Percentiles rank a stretch among this genome's conserved stretches.
These are phyloP conservation scores for Alternaria longipes DNA, from an alignment of 2,329 filamentous ascomycete genomes.

Conservation along the genomic window DNA sequence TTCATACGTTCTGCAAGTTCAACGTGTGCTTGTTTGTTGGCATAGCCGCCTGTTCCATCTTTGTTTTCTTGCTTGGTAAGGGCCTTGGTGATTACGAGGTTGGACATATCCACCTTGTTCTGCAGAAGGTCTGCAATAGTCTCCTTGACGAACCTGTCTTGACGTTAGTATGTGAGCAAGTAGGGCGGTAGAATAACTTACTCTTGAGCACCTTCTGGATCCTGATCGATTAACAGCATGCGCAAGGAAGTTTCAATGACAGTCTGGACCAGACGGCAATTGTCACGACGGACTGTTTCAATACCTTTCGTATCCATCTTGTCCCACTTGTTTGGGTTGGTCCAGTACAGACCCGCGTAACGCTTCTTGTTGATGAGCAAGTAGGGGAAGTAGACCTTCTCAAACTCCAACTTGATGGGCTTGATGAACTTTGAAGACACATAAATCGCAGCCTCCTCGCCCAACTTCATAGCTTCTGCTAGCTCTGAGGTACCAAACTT, in stretches of 20 bases:
- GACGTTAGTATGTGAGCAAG: conserved; percentile 50
- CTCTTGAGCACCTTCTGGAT: conserved; percentile 91
- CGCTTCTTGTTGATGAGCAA: conserved; percentile 99
- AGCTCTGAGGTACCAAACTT: conserved; percentile 94
- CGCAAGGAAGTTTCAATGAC: conserved; percentile 96
- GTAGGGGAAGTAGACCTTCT: conserved; percentile 99
- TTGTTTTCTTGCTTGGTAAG: conserved; percentile 72
- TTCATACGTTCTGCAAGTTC: conserved; percentile 96
- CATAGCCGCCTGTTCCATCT: conserved; percentile 65
- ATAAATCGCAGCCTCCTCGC: conserved; percentile 87
- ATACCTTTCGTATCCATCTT: conserved; percentile 99
- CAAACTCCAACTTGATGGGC: conserved; percentile 98
- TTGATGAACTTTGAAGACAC: conserved; percentile 94
- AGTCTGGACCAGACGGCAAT: conserved; percentile 92
- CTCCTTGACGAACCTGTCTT: conserved; percentile 86
- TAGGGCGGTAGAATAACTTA: conserved; percentile 61
- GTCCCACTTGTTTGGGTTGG: conserved; percentile 90
- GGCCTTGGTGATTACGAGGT: conserved; percentile 98
- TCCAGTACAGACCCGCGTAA: conserved; percentile 98
- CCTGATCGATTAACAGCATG: conserved; percentile 94
- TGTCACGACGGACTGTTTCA: conserved; percentile 95
- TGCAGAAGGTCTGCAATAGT: conserved; percentile 94
- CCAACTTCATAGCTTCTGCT: conserved; percentile 88
- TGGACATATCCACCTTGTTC: conserved; percentile 99
- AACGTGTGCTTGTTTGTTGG: conserved; percentile 92